phyloP scores from a whole-genome alignment of 352 stramenopile species.

The Halophytophthora polymorphica region DNA sequence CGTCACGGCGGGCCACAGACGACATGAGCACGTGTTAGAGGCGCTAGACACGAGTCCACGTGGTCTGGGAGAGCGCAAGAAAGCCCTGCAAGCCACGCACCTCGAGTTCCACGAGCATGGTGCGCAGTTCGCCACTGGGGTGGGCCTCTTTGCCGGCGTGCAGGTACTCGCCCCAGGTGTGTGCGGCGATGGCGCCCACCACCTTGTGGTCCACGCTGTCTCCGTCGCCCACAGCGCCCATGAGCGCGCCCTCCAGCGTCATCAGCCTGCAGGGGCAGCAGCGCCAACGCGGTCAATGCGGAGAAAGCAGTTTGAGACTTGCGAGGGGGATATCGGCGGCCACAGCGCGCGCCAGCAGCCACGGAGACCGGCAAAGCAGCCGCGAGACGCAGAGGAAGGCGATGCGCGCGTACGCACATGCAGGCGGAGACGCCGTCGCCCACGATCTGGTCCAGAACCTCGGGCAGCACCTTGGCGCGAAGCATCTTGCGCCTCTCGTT shows the following conservation, averaged over 20 bases:
- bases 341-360: slow-evolving; percentile 1
- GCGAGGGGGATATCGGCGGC: slow-evolving; percentile 3
- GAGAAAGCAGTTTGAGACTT: background rate
- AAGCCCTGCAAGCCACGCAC: slow-evolving; percentile 11
- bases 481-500: slow-evolving; percentile 44
- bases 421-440: slow-evolving; percentile 66
- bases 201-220: slow-evolving; percentile 78
- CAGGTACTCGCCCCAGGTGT: slow-evolving; percentile 83
- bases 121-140: slow-evolving; percentile 45
- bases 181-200: slow-evolving; percentile 76
- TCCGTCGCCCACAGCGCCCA: slow-evolving; percentile 63
- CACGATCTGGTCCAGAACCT: slow-evolving; percentile 77
- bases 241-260: slow-evolving; percentile 82
- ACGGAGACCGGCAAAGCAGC: slow-evolving; percentile 1
- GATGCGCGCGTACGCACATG: slow-evolving; percentile 49
- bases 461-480: slow-evolving; percentile 72
- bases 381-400: background rate
- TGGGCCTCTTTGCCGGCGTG: slow-evolving; percentile 72
- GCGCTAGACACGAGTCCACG: background rate
- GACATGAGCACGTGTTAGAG: slow-evolving; percentile 1
- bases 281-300: slow-evolving; percentile 1
- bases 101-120: slow-evolving; percentile 76
- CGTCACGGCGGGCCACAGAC: slow-evolving; percentile 3
- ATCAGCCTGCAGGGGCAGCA: slow-evolving; percentile 45
- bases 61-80: background rate